Conservation (phyloP, 768 basidiomycete species). For the Rhodotorula paludigena region DNA sequence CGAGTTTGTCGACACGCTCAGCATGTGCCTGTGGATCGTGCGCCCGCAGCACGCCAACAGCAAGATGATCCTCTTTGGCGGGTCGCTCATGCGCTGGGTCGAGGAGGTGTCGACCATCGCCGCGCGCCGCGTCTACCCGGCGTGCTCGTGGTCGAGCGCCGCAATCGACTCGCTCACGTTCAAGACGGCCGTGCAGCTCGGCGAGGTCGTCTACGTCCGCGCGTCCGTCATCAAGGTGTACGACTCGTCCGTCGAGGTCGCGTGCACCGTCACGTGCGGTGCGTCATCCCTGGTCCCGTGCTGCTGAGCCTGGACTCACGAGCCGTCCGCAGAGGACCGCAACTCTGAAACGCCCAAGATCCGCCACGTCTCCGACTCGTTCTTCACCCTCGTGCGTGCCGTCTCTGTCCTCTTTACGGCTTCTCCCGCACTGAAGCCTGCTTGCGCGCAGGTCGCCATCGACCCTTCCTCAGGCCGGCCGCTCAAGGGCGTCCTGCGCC, state of each 20-base stretch:
- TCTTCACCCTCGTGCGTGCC: slow-evolving; percentile 31
- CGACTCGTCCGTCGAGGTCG: slow-evolving; percentile 31
- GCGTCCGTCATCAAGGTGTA: slow-evolving; percentile 28
- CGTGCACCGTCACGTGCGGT: slow-evolving; percentile 20
- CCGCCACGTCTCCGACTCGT: slow-evolving; percentile 24
- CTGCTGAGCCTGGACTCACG: neutral
- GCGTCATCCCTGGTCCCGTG: neutral
- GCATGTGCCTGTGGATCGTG: slow-evolving; percentile 35
- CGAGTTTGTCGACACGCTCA: slow-evolving; percentile 28
- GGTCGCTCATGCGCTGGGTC: slow-evolving; percentile 35
- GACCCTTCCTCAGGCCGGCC: slow-evolving; percentile 25
- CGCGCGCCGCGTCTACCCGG: slow-evolving; percentile 16
- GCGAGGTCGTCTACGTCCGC: slow-evolving; percentile 28
- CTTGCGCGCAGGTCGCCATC: slow-evolving; percentile 30
- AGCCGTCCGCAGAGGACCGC: slow-evolving; percentile 28
- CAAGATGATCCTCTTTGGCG: slow-evolving; percentile 36
- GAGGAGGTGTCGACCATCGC: slow-evolving; percentile 33
- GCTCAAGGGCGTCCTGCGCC: slow-evolving; percentile 22
- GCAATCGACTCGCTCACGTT: slow-evolving; percentile 36
- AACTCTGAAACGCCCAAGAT: slow-evolving; percentile 20
- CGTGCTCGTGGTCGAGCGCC: slow-evolving; percentile 27
- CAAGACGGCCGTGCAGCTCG: slow-evolving; percentile 26
- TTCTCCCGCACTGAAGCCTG: neutral
- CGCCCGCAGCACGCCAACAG: slow-evolving; percentile 35
- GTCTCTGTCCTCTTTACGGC: no score